These are phyloP conservation scores for Fomitopsis schrenkii DNA, from an alignment of 1,284 basidiomycete species.

Conservation along the genomic window DNA sequence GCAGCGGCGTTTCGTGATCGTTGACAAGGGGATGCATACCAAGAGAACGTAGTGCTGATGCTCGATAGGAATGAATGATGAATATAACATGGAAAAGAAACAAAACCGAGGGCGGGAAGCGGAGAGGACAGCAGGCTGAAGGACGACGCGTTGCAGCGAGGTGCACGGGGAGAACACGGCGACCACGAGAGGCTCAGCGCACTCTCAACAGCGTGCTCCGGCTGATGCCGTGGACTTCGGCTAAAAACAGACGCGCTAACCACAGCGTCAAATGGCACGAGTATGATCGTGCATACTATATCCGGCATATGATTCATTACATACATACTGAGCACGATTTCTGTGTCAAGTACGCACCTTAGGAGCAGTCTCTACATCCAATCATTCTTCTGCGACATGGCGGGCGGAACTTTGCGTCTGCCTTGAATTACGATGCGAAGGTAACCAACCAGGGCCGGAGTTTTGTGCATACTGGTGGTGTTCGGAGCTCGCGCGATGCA, in stretches of 20 bases:
- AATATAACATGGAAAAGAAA: not conserved
- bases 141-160: not conserved
- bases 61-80: not conserved
- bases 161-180: not conserved
- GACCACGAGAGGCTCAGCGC: not conserved
- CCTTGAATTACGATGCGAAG: no score
- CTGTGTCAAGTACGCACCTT: no score
- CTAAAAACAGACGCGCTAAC: constrained; percentile 1
- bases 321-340: no score
- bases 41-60: not conserved
- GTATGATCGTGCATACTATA: no score
- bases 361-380: no score
- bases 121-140: not conserved
- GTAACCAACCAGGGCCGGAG: no score
- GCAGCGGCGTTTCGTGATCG: not conserved
- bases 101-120: not conserved
- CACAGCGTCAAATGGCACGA: not conserved
- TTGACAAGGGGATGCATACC: not conserved
- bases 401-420: no score
- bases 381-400: no score
- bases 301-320: no score
- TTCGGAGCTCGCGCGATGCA: no score
- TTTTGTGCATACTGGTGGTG: no score
- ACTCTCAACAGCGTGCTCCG: not conserved
- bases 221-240: not conserved